phyloP scores from a whole-genome alignment of 441 rosid genomes.

The Mallotus repandus region DNA sequence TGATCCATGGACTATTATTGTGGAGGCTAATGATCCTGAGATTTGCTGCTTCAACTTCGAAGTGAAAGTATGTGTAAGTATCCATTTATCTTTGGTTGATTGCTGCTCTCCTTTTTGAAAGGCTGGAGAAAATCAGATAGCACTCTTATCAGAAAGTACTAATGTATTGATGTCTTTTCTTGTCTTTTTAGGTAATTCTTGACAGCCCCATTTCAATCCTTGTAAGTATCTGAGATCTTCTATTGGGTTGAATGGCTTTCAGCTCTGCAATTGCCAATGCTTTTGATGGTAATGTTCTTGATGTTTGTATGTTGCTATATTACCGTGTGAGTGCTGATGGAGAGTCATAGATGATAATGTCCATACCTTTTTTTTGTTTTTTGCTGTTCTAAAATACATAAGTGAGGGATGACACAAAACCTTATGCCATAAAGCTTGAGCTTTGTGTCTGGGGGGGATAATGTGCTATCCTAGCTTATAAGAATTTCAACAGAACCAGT shows the following conservation, averaged over 20 bases:
- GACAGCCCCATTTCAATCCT: conserved; percentile 33
- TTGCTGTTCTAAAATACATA: background rate
- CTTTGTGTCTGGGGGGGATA: background rate
- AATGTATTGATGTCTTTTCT: conserved; percentile 19
- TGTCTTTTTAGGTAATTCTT: conserved; percentile 38
- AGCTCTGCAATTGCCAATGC: background rate
- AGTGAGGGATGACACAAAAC: background rate
- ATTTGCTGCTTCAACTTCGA: conserved; percentile 37
- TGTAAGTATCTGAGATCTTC: conserved; percentile 45
- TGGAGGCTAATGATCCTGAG: conserved; percentile 67
- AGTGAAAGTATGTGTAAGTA: conserved; percentile 44
- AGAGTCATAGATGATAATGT: background rate
- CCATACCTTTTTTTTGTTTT: background rate
- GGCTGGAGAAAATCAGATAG: background rate
- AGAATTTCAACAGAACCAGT: background rate
- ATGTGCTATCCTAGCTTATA: background rate
- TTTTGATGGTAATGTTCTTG: background rate
- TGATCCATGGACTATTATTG: conserved; percentile 60
- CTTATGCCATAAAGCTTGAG: background rate
- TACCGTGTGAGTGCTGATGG: background rate
- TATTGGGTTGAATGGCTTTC: background rate
- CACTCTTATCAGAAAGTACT: background rate
- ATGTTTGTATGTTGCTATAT: background rate
- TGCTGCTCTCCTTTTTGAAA: background rate
- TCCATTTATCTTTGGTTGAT: conserved; percentile 1